Evolutionary conservation across 495 filamentous ascomycete genomes (phyloP), one percentile per base, ranked within the genome.

Genomic region (Tuber indicum): DNA sequence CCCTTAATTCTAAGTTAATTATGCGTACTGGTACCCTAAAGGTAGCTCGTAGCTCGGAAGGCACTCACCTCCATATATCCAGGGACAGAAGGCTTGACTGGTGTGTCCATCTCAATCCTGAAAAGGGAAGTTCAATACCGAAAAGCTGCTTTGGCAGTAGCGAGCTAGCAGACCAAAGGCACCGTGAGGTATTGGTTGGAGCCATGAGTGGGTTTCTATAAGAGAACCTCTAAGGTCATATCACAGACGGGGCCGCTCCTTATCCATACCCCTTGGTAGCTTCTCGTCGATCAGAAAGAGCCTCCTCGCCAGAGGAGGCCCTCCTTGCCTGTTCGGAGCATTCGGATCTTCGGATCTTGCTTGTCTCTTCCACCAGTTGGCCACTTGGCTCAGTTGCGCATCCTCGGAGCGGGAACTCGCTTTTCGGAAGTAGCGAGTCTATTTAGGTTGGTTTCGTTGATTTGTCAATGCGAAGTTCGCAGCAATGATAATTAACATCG

Each of bases 121-220:
- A 8, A 62, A 32, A 12, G n/a, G 52, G 52, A 62, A 62, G n/a
- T 26, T 32, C 52, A 62, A 16, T 62, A 62, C 52, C 52, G n/a
- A 62, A 32, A 62, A 9, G 26, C 23, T 62, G 52, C 52, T 62
- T 32, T 8, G n/a, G 52, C n/a, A 16, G 3, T 26, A 21, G 52
- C 16, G 52, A 62, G 52, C 52, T 32, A 10, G 52, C 52, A 32
- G 52, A 62, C n/a, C n/a, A 62, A 32, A 62, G 52, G 52, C 26
- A 62, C 52, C 10, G n/a, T 16, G 52, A 62, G 52, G 26, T 9
- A 62, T n/a, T 32, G 52, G 52, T 62, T 62, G 52, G 52, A 62
- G 52, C 52, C 52, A 62, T 62, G 52, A 32, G 52, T 58, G 52
- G 52, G 52, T 62, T 62, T 62, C 52, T 62, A 62, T 62, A 62